Percentiles rank a stretch among this genome's conserved stretches.
Evolutionary conservation across 2,329 filamentous ascomycete species (phyloP).

Genomic region (Alternaria panax): DNA sequence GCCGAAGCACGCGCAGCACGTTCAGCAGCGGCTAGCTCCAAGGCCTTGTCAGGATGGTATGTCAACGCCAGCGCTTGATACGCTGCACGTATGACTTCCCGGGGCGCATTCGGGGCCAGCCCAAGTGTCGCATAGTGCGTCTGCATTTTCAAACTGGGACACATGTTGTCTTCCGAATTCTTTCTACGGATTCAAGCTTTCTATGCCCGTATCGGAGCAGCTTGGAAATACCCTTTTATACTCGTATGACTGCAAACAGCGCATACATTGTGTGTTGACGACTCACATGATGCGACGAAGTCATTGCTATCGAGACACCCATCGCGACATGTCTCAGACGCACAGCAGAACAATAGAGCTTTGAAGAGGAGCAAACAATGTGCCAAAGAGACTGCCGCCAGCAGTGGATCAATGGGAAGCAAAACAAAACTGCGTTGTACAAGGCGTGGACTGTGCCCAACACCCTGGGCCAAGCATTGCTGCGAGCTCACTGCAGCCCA

Average conservation of each 20-base stretch:
- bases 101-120: slow-evolving; percentile 20
- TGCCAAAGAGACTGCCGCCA: background rate
- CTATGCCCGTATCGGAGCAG: background rate
- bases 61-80: slow-evolving; percentile 28
- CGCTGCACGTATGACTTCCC: slow-evolving; percentile 25
- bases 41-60: slow-evolving; percentile 25
- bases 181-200: background rate
- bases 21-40: slow-evolving; percentile 15
- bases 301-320: background rate
- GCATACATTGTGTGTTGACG: slow-evolving; percentile 11
- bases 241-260: background rate
- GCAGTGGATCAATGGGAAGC: background rate
- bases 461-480: background rate
- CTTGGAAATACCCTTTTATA: background rate
- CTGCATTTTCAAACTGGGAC: slow-evolving; percentile 3
- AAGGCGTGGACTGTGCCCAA: background rate
- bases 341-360: background rate
- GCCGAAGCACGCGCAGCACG: slow-evolving; percentile 15
- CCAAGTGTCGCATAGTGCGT: slow-evolving; percentile 28
- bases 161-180: background rate
- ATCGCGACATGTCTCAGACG: background rate
- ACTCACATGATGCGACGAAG: slow-evolving; percentile 7
- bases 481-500: slow-evolving; percentile 2
- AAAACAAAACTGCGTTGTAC: background rate
- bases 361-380: background rate